These are phyloP conservation scores for Carpinus fangiana DNA, from an alignment of 306 rosid genomes.

Conservation along the genomic window DNA sequence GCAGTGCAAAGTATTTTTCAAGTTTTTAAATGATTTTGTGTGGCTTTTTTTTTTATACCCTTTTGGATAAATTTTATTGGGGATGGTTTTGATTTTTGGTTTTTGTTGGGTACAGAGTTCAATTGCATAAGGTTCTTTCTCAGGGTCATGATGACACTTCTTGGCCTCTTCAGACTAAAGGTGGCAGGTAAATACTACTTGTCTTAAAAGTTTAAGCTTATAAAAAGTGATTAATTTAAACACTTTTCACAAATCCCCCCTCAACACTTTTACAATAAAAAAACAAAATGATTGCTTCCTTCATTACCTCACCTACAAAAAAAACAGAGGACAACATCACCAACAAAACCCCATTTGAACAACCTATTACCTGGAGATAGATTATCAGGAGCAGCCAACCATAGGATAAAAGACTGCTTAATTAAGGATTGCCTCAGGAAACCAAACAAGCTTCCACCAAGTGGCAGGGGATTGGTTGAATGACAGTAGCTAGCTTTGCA, in stretches of 20 bases:
- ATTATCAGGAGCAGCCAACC: no score
- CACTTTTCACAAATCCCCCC: no score
- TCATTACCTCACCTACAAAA: no score
- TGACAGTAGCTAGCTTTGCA: no score
- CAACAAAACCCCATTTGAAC: no score
- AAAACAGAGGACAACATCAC: no score
- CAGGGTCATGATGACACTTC: conserved; percentile 73
- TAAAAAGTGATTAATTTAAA: not conserved
- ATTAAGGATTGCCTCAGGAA: not conserved
- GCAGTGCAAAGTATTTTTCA: conserved; percentile 63
- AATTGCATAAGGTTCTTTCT: conserved; percentile 68
- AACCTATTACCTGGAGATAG: no score
- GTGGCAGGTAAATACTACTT: conserved; percentile 56
- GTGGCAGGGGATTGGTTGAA: no score
- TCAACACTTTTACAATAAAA: no score
- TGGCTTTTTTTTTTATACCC: not conserved
- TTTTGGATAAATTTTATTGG: conserved; percentile 7
- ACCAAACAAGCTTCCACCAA: not conserved
- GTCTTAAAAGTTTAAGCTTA: not conserved
- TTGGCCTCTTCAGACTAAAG: conserved; percentile 82
- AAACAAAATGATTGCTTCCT: no score
- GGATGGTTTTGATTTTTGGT: conserved; percentile 20
- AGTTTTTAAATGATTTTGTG: not conserved
- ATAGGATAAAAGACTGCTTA: no score
- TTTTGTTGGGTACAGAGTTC: conserved; percentile 45